Base-by-base conservation (phyloP, 1,284 basidiomycete genomes). In the Cryptococcus wingfieldii region DNA sequence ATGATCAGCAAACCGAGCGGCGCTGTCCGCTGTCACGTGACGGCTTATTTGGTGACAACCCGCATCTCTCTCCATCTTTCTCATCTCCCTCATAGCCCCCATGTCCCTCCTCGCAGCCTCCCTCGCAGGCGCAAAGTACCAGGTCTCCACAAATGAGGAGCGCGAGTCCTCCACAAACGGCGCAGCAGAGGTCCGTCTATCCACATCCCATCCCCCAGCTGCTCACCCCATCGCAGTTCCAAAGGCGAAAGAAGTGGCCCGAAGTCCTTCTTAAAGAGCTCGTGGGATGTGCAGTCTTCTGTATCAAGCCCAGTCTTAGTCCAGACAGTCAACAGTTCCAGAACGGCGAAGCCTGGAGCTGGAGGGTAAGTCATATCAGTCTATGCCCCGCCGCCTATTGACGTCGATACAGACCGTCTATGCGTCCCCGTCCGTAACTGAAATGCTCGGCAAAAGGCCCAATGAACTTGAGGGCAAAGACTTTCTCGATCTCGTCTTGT, bases 161-260 rank as follows among this genome's bases (percentile, higher is more conserved):
- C 53, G 53, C 34, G 59, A 60, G 43, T 60, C 59, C n/a, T 50
- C 59, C 19, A 52, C 59, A 1, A 60, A 60, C 28, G 59, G 59
- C 31, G 59, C 59, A 13, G 59, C 59, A 28, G 59, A 60, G 55
- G 59, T 60, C 42, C 10, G 53, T 45, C 13, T 19, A 3, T 23
- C 9, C 23, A 13, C 18, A 23, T 37, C 37, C 18, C 49, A 27
- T 10, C n/a, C 13, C 16, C 25, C 25, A 23, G 25, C 10, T 31
- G 45, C 41, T 23, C 4, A 9, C 13, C 31, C 10, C 31, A 23
- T 19, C 8, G 6, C 23, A 77, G 74, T 77, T 77, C 54, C 74
- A 71, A 31, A 56, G 70, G 50, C 60, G 75, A 18, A 77, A 77
- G 59, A 57, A 59, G 58, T 77, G 75, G 75, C 71, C 72, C n/a